Evolutionary conservation across 331 rosid species (phyloP).

Genomic region (Malus hybrid): DNA sequence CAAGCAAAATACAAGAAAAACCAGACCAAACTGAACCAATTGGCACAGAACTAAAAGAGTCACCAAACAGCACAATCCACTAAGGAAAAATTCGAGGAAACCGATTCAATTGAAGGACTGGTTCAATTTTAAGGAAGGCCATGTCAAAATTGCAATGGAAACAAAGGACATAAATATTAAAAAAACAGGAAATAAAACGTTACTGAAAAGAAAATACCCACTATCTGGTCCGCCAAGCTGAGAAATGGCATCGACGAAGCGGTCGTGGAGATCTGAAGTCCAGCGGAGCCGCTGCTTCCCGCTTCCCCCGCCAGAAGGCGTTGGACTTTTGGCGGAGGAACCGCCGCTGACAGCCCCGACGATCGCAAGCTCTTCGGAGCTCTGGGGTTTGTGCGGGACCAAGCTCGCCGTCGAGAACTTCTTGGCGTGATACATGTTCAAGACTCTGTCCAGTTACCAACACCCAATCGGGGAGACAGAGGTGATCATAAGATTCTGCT

Average conservation of each 20-base stretch:
- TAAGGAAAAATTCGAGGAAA: neutral
- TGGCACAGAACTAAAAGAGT: neutral
- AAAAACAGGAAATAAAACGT: neutral
- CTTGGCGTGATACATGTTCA: constrained; percentile 64
- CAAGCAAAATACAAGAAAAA: neutral
- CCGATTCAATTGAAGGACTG: neutral
- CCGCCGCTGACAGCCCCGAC: constrained; percentile 43
- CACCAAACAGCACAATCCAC: neutral
- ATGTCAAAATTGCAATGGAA: neutral
- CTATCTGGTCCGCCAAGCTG: constrained; percentile 99
- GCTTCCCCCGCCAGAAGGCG: constrained; percentile 62
- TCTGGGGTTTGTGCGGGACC: constrained; percentile 69
- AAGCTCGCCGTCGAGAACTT: constrained; percentile 53
- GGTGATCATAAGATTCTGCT: no score
- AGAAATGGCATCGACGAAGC: constrained; percentile 86
- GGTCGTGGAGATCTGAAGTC: constrained; percentile 94
- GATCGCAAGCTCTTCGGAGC: constrained; percentile 46
- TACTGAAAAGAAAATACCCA: constrained; percentile 67
- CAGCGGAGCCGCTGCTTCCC: constrained; percentile 93
- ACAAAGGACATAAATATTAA: neutral
- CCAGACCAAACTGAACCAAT: neutral
- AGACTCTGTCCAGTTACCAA: neutral
- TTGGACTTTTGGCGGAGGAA: constrained; percentile 40
- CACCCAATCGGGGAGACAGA: neutral
- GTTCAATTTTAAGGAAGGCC: neutral